Evolutionary conservation across 345 rosid species (phyloP).

Genomic region (Lagerstroemia speciosa): DNA sequence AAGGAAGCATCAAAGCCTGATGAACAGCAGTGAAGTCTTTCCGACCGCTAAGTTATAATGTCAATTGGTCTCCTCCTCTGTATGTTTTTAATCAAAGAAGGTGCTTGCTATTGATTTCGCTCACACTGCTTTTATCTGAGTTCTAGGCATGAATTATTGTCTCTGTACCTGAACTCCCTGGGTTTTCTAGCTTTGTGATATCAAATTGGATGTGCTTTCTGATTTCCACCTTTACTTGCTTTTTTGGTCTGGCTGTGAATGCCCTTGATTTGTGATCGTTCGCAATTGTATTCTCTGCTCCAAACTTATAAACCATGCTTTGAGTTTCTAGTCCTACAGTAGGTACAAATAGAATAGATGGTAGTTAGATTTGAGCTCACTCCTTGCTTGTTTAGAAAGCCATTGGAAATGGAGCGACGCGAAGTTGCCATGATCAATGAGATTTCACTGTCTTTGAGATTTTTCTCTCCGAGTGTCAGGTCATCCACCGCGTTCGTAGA

Average conservation of each 20-base stretch:
- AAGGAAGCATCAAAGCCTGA: constrained; percentile 67
- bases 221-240: background rate
- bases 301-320: background rate
- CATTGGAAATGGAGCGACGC: no score
- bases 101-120: constrained; percentile 35
- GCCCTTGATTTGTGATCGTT: no score
- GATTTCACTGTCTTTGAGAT: no score
- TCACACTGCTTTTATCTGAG: constrained; percentile 21
- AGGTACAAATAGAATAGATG: no score
- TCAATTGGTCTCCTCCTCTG: constrained; percentile 37
- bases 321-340: background rate
- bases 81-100: constrained; percentile 61
- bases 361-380: background rate
- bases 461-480: no score
- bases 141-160: constrained; percentile 7
- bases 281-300: no score
- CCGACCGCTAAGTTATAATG: constrained; percentile 17
- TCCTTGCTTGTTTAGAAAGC: no score
- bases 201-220: constrained; percentile 1
- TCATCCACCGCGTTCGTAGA: no score
- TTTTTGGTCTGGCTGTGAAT: background rate
- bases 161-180: constrained; percentile 8
- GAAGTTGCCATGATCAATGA: no score
- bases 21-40: constrained; percentile 39
- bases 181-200: background rate